Base-by-base conservation (phyloP, 176 grass and related monocot genomes). In the Oryza coarctata region DNA sequence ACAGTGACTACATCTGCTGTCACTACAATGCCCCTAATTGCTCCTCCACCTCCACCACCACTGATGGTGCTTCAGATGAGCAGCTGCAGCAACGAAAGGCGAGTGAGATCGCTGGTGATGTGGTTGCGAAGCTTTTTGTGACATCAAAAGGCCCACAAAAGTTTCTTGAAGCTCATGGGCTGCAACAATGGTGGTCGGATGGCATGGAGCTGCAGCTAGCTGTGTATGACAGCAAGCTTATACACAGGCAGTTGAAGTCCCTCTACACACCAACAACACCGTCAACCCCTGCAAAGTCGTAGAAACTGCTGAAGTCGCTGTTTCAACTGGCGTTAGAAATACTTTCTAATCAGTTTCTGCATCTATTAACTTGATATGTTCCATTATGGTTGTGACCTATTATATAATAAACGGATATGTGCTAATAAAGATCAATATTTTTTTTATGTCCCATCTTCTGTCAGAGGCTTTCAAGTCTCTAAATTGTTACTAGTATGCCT, bases 171-270 rank as follows among this genome's bases (percentile, higher is more conserved):
- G 95, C 95, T 2, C 95, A 97, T 44, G 92, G 95, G 23, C 70
- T 97, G 43, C 60, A 97, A 50, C 95, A 97, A 70, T 97, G 95
- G 95, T 97, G 95, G 95, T 88, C 95, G 20, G 90, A 94, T 63
- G 95, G 93, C 82, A 85, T 86, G 81, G 95, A 97, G 71, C 69
- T 97, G 22, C 83, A 94, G 82, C 68, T 86, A 44, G 84, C 88
- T 8, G 67, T 97, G n/a, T 80, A 86, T 77, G 78, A 97, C 85
- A 90, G 94, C 87, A 90, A 94, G 77, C 89, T 97, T 29, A 94
- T 97, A 82, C 84, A 90, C 78, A 89, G 85, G 71, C 94, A 97
- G 71, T 87, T 97, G 65, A 93, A 88, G 57, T 97, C 94, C 27
- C 84, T 97, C 3, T 94, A 97, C 79, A 69, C 82, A 9, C 23